Base-by-base conservation (phyloP, 441 rosid species). In the Eugenia klotzschiana region DNA sequence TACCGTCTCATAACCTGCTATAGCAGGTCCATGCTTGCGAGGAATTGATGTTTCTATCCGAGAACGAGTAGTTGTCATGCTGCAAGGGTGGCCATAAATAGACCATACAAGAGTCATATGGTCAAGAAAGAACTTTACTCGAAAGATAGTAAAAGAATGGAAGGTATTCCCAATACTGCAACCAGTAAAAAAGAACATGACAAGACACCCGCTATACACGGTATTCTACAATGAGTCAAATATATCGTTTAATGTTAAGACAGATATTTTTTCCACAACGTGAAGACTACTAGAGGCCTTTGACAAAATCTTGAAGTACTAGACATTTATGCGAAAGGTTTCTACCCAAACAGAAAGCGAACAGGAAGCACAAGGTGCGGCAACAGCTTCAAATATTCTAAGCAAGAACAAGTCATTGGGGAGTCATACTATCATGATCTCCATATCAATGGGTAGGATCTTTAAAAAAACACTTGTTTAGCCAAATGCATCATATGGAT, bases 1-100 rank as follows among this genome's bases (percentile, higher is more conserved):
- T 92, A 96, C 99, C 86, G 94, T 85, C 83, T 97, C 98, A 89
- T 97, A 97, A 87, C 98, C 98, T 84, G 98, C 99, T 88, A 97
- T 90, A 6, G 99, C 99, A 89, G 98, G 98, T 55, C 98, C 98
- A 89, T 93, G 98, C 88, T 95, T 97, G 88, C 98, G 94, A 88
- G 99, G 99, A 88, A 97, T 97, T 41, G 96, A 92, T 85, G 96
- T 93, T 89, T 97, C 99, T 89, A 95, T 91, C 73, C 92, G 91
- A 80, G 96, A 88, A 82, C 98, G 93, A 82, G 94, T 91, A 84
- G 90, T 94, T 74, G 98, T 96, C 87, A 95, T 83, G 89, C 99
- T 96, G 92, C 86, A 82, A 69, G 46, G 25, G 46, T 5, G 46
- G 46, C 43, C 46, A 80, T 23, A 84, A 52, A 82, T 81, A 40